Conservation (phyloP, 2,329 filamentous ascomycete genomes). For the Xylogone sp. region DNA sequence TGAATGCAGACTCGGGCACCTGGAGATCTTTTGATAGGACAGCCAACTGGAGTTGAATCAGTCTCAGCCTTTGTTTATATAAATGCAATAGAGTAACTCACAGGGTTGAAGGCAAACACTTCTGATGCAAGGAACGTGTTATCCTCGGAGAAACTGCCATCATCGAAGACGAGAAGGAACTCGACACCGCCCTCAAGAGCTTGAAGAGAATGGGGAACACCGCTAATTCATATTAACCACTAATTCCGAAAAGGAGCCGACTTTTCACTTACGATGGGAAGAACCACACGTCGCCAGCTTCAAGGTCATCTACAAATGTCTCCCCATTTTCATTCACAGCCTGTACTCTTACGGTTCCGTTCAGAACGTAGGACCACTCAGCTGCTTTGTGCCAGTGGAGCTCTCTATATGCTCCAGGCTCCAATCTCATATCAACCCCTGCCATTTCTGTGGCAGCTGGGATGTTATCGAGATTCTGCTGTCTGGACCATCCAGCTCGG, state of each 20-base stretch:
- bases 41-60: slow-evolving; percentile 27
- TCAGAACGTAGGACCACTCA: slow-evolving; percentile 50
- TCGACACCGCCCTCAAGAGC: slow-evolving; percentile 52
- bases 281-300: slow-evolving; percentile 51
- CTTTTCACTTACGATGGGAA: slow-evolving; percentile 46
- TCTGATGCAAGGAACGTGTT: slow-evolving; percentile 49
- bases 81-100: not conserved
- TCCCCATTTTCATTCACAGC: slow-evolving; percentile 49
- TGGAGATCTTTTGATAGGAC: slow-evolving; percentile 54
- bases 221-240: slow-evolving; percentile 9
- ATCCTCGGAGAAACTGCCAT: slow-evolving; percentile 55
- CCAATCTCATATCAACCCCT: slow-evolving; percentile 55
- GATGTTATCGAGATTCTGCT: slow-evolving; percentile 50
- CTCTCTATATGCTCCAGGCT: slow-evolving; percentile 56
- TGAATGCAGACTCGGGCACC: slow-evolving; percentile 42
- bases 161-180: slow-evolving; percentile 58
- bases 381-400: slow-evolving; percentile 58
- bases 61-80: not conserved
- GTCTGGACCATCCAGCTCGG: slow-evolving; percentile 55
- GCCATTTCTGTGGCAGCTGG: slow-evolving; percentile 46
- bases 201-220: slow-evolving; percentile 49
- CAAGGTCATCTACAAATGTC: slow-evolving; percentile 44
- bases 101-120: slow-evolving; percentile 18
- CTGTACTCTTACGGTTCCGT: slow-evolving; percentile 47
- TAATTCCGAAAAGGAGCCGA: slow-evolving; percentile 18